A percentile compares a stretch with the other conserved stretches of the same genome.
These are phyloP conservation scores for Talaromyces verruculosus DNA, from an alignment of 2,329 filamentous ascomycete genomes.

Conservation along the genomic window DNA sequence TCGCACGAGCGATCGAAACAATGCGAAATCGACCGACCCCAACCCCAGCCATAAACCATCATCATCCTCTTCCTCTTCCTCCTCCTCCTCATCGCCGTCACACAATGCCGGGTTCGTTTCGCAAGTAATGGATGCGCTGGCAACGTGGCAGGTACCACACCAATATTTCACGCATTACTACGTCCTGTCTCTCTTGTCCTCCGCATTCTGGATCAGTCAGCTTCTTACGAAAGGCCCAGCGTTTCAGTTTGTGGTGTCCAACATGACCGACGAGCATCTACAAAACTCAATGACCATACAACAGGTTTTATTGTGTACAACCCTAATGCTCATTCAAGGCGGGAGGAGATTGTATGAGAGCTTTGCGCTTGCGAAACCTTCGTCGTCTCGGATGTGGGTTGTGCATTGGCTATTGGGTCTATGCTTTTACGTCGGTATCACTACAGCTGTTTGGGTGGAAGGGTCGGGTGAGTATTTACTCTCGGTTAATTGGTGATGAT, in stretches of 20 bases:
- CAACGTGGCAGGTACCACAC: conserved; percentile 70
- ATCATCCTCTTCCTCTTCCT: neutral
- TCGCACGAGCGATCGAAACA: conserved; percentile 42
- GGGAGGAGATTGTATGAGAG: conserved; percentile 75
- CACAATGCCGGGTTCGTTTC: conserved; percentile 20
- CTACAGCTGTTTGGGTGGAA: conserved; percentile 81
- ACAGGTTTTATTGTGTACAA: conserved; percentile 67
- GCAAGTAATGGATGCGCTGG: conserved; percentile 51
- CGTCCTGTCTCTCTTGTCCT: conserved; percentile 65
- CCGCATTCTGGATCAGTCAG: conserved; percentile 72
- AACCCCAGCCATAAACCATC: neutral
- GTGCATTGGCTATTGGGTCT: conserved; percentile 79
- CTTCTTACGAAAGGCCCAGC: conserved; percentile 56
- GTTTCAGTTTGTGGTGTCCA: conserved; percentile 52
- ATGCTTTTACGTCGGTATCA: conserved; percentile 71
- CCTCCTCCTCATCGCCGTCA: conserved; percentile 7
- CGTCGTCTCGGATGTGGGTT: conserved; percentile 77
- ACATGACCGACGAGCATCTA: conserved; percentile 38
- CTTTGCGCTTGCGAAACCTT: conserved; percentile 62
- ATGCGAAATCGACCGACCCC: conserved; percentile 12
- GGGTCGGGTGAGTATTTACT: conserved; percentile 60
- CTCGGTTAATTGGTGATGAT: neutral
- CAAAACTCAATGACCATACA: conserved; percentile 56
- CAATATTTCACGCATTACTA: conserved; percentile 91
- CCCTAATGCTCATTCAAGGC: conserved; percentile 74